These are phyloP conservation scores for Metschnikowia matae DNA, from an alignment of 805 yeast genomes.

Conservation along the genomic window DNA sequence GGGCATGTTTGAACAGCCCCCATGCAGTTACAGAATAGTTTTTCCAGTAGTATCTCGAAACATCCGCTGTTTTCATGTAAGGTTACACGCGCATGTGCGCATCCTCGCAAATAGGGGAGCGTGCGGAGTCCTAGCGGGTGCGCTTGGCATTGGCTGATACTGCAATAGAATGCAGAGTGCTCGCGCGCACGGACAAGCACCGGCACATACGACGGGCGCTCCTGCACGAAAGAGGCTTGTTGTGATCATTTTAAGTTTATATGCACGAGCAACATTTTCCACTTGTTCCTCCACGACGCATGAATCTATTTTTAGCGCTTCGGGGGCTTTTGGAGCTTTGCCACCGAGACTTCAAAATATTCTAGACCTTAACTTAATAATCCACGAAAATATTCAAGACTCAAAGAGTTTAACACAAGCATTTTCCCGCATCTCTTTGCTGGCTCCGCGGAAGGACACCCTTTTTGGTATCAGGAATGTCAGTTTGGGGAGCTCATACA, in stretches of 20 bases:
- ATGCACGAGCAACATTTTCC: neutral
- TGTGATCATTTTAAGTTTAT: neutral
- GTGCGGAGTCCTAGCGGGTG: neutral
- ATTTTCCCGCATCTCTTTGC: too few species aligned
- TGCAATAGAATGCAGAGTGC: neutral
- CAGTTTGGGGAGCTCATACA: neutral
- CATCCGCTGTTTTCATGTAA: neutral
- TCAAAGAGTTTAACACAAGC: too few species aligned
- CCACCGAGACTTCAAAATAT: neutral
- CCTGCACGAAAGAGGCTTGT: neutral
- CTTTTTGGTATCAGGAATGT: neutral
- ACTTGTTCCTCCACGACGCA: constrained; percentile 3
- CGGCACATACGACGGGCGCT: neutral
- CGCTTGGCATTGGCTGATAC: constrained; percentile 3
- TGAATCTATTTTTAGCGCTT: neutral
- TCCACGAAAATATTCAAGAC: too few species aligned
- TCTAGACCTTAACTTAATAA: neutral
- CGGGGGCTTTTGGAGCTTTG: neutral
- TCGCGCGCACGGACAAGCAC: neutral
- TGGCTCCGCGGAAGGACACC: neutral
- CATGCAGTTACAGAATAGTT: neutral
- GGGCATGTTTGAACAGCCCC: neutral
- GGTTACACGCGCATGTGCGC: neutral
- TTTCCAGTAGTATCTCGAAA: neutral
- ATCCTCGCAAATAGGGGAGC: neutral